Percentiles rank a stretch among this genome's conserved stretches.
Evolutionary conservation across 1,284 basidiomycete genomes (phyloP).

Genomic region (Moesziomyces sp.): DNA sequence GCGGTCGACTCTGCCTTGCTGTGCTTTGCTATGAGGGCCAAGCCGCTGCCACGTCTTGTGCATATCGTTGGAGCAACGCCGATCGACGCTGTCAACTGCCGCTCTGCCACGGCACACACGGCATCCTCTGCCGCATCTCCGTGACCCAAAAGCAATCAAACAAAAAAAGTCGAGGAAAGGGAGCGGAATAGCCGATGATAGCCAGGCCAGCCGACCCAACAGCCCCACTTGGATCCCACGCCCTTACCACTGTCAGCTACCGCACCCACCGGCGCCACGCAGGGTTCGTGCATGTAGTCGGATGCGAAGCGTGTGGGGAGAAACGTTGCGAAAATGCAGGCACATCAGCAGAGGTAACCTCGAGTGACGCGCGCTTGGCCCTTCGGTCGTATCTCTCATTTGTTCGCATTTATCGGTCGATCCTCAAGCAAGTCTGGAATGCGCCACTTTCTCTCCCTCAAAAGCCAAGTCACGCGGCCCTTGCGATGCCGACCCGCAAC

Average conservation of each 20-base stretch:
- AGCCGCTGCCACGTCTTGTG: not conserved
- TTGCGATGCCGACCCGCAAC: not conserved
- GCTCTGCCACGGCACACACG: not conserved
- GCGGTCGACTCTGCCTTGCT: too few relatives aligned
- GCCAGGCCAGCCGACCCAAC: not conserved
- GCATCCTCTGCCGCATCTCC: too few relatives aligned
- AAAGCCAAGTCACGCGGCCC: slow-evolving; percentile 4
- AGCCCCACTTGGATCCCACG: too few relatives aligned
- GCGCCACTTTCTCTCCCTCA: not conserved
- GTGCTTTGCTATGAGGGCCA: too few relatives aligned
- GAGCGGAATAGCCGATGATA: slow-evolving; percentile 43
- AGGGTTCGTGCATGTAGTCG: not conserved
- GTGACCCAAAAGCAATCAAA: not conserved
- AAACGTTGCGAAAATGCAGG: not conserved
- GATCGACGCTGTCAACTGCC: not conserved
- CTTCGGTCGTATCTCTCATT: slow-evolving; percentile 23
- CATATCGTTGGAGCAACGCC: not conserved
- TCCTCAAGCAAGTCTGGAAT: too few relatives aligned
- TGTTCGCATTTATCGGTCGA: slow-evolving; percentile 29
- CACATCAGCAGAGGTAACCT: slow-evolving; percentile 11
- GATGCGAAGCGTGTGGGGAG: slow-evolving; percentile 1
- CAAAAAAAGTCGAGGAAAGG: not conserved
- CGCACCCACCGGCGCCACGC: not conserved
- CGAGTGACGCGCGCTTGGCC: not conserved
- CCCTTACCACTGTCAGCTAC: not conserved